phyloP scores from a whole-genome alignment of 768 basidiomycete genomes.

The Boletus sp. region DNA sequence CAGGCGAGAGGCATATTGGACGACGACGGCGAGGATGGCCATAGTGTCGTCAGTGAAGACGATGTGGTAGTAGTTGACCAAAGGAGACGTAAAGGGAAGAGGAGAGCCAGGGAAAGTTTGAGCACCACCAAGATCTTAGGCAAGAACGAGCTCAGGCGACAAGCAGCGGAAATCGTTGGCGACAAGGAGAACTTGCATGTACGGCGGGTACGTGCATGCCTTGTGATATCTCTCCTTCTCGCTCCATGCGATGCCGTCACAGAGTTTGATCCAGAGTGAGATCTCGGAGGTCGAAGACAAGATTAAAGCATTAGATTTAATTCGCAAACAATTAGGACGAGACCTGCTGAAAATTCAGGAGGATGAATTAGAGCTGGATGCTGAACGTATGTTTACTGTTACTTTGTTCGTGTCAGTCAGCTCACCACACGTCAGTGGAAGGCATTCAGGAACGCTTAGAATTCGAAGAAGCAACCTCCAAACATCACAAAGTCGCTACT shows the following conservation, averaged over 20 bases:
- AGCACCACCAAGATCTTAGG: slow-evolving; percentile 70
- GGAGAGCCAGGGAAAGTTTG: slow-evolving; percentile 63
- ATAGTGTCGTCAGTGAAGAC: slow-evolving; percentile 72
- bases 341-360: slow-evolving; percentile 87
- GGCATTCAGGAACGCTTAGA: slow-evolving; percentile 84
- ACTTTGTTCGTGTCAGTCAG: not conserved
- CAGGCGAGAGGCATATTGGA: slow-evolving; percentile 69
- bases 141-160: slow-evolving; percentile 79
- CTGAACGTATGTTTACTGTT: slow-evolving; percentile 69
- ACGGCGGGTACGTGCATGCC: slow-evolving; percentile 55
- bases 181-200: slow-evolving; percentile 95
- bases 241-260: slow-evolving; percentile 10
- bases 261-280: slow-evolving; percentile 86
- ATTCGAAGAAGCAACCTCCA: slow-evolving; percentile 54
- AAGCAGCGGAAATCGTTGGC: slow-evolving; percentile 79
- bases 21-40: slow-evolving; percentile 50
- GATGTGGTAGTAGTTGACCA: slow-evolving; percentile 61
- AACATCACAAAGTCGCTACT: slow-evolving; percentile 20
- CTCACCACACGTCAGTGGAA: slow-evolving; percentile 55
- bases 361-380: slow-evolving; percentile 95
- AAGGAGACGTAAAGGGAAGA: slow-evolving; percentile 36
- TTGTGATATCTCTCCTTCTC: slow-evolving; percentile 1
- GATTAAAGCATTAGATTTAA: slow-evolving; percentile 80
- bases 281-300: slow-evolving; percentile 87
- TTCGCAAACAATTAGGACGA: slow-evolving; percentile 76